Conservation (phyloP, 1,284 basidiomycete genomes). For the Leccinum subfulvum region DNA sequence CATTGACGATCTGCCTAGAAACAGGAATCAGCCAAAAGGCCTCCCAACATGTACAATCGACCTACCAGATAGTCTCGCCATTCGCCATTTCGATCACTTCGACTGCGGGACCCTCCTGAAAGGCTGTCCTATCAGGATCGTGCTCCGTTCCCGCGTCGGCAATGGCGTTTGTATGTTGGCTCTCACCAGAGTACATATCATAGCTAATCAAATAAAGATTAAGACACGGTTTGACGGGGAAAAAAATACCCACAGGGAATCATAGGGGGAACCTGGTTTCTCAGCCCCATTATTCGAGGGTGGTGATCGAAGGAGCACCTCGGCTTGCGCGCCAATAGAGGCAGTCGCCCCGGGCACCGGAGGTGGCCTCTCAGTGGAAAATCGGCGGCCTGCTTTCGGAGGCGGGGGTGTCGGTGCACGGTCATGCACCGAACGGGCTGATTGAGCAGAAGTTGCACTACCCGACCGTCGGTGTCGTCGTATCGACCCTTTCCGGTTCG, state of each 20-base stretch:
- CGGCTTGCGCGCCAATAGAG: constrained; percentile 47
- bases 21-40: constrained; percentile 8
- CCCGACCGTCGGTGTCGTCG: constrained; percentile 53
- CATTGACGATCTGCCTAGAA: constrained; percentile 78
- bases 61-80: constrained; percentile 78
- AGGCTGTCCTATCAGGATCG: constrained; percentile 26
- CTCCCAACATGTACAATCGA: constrained; percentile 16
- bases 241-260: constrained; percentile 62
- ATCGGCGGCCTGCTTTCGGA: constrained; percentile 58
- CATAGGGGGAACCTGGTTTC: constrained; percentile 66
- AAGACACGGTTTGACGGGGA: constrained; percentile 13
- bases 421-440: constrained; percentile 68
- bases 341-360: constrained; percentile 68
- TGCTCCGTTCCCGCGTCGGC: constrained; percentile 28
- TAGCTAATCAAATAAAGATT: constrained; percentile 48
- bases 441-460: constrained; percentile 52
- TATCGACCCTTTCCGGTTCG: constrained; percentile 54
- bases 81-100: constrained; percentile 80
- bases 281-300: constrained; percentile 46
- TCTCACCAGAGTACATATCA: constrained; percentile 74
- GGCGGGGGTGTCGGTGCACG: constrained; percentile 81
- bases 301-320: constrained; percentile 43
- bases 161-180: constrained; percentile 31
- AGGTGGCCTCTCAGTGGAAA: constrained; percentile 63
- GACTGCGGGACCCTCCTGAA: constrained; percentile 60